Evolutionary conservation across 345 rosid genomes (phyloP).

Genomic region (Hibiscus trionum): DNA sequence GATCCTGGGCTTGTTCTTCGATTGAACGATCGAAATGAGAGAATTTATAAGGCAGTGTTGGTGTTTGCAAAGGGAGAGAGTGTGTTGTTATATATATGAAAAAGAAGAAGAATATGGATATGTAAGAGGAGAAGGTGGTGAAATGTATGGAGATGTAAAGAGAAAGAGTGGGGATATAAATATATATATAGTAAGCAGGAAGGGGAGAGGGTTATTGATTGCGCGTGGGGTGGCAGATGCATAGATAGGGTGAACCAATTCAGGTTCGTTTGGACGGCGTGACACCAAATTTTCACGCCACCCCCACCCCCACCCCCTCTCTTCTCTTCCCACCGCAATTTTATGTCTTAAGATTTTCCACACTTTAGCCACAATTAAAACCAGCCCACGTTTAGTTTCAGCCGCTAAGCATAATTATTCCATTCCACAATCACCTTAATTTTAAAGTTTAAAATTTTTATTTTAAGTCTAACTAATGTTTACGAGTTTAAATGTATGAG

Average conservation of each 20-base stretch:
- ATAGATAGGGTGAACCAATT: background rate
- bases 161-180: constrained; percentile 9
- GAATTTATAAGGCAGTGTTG: background rate
- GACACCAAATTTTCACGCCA: constrained; percentile 58
- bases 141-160: background rate
- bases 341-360: constrained; percentile 45
- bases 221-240: constrained; percentile 81
- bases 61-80: constrained; percentile 1
- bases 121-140: constrained; percentile 1
- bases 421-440: too few relatives aligned
- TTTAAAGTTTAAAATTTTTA: too few relatives aligned
- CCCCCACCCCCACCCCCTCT: constrained; percentile 40
- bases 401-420: too few relatives aligned
- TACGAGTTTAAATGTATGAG: too few relatives aligned
- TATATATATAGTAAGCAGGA: constrained; percentile 16
- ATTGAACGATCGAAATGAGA: background rate
- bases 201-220: constrained; percentile 36
- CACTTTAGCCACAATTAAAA: constrained; percentile 19
- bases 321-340: constrained; percentile 40
- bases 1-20: background rate
- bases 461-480: too few relatives aligned
- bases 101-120: background rate
- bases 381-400: too few relatives aligned
- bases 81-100: background rate
- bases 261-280: constrained; percentile 95